Base-by-base conservation (phyloP, 2,329 filamentous ascomycete species). In the Furcasterigmium furcatum region DNA sequence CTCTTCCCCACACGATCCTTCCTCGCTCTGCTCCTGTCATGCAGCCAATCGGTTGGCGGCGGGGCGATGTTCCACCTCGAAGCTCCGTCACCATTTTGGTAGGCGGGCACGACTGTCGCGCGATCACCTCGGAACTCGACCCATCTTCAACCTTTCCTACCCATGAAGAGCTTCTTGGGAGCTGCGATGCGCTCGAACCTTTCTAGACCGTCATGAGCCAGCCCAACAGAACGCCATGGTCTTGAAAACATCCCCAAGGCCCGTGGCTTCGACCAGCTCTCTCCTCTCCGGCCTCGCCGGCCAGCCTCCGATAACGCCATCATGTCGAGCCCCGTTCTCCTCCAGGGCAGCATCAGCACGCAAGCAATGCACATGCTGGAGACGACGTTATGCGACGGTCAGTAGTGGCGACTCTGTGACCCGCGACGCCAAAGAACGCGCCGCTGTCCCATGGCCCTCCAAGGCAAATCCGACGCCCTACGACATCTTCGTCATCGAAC, bases 381-480 rank as follows among this genome's bases (percentile, higher is more conserved):
- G 21, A 21, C 14, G 38, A 3, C 19, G 4, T 9, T 38, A 38
- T 38, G 39, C 25, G 4, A 29, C 39, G 5, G 24, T 20, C 10
- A 39, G 27, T 14, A 9, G 24, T 7, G 32, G 40, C 20, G 41
- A 46, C 6, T 4, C 18, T 10, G 13, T 22, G 35, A 20, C n/a
- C 13, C 9, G 7, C 21, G 29, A 36, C 7, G n/a, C n/a, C n/a
- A 10, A 30, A 10, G 13, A 18, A 18, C 41, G 34, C 36, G 14
- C 9, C 20, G n/a, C 19, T 35, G 54, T 60, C 6, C 52, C 58
- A 29, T 82, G 79, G 79, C 79, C 79, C 3, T 59, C 62, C 5
- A 60, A 62, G 6, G 50, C 60, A 18, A 59, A 74, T 34, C 88
- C 88, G 1, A 92, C 91, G 0, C 94, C 94, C 1, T 97, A 99